Conservation (phyloP, 2,329 filamentous ascomycete genomes). For the Tolypocladium inflatum region DNA sequence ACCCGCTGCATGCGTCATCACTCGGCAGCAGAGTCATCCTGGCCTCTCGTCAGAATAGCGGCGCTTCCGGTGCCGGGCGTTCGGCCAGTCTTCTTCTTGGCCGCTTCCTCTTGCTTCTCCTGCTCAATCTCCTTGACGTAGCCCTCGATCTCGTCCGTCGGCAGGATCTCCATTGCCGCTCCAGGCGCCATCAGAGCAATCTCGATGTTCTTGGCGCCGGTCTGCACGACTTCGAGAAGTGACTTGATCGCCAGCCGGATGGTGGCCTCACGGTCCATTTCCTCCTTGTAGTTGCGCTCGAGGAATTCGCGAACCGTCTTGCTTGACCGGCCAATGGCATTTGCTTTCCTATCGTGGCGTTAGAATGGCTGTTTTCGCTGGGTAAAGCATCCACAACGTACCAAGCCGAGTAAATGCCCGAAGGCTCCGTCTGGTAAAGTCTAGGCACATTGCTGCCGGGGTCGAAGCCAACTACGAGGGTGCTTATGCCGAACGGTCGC, state of each 20-base stretch:
- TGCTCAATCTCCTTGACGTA: slow-evolving; percentile 99
- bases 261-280: slow-evolving; percentile 92
- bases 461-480: slow-evolving; percentile 96
- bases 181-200: slow-evolving; percentile 96
- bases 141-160: slow-evolving; percentile 89
- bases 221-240: slow-evolving; percentile 94
- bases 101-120: slow-evolving; percentile 98
- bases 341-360: slow-evolving; percentile 71
- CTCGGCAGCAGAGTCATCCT: slow-evolving; percentile 29
- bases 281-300: slow-evolving; percentile 97
- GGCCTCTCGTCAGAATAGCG: slow-evolving; percentile 62
- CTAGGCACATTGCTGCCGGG: slow-evolving; percentile 80
- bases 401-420: slow-evolving; percentile 98
- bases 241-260: slow-evolving; percentile 98
- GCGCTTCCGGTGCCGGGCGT: slow-evolving; percentile 61
- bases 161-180: slow-evolving; percentile 84
- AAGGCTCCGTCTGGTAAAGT: slow-evolving; percentile 98
- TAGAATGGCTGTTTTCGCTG: neutral
- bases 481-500: slow-evolving; percentile 96
- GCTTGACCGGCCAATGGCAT: slow-evolving; percentile 94
- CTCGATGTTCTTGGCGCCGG: slow-evolving; percentile 98
- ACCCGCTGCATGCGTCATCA: slow-evolving; percentile 11
- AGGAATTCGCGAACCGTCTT: slow-evolving; percentile 99
- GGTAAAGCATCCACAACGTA: slow-evolving; percentile 32
- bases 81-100: slow-evolving; percentile 85